Base-by-base conservation (phyloP, 805 yeast species). In the Kuraishia hungarica region DNA sequence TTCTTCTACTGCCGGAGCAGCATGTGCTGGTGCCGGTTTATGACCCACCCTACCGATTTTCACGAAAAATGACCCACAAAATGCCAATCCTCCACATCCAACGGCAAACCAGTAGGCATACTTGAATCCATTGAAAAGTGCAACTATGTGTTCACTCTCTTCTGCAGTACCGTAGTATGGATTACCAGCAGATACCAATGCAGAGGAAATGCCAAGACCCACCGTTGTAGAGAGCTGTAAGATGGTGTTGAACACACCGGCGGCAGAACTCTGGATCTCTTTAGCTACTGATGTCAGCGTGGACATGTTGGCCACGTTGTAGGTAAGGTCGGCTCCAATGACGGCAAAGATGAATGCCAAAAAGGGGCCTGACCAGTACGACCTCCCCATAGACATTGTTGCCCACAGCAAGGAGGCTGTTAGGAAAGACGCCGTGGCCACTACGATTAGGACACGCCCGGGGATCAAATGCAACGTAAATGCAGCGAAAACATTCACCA, bases 161-260 rank as follows among this genome's bases (percentile, higher is more conserved):
- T 59, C 56, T 1, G 62, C 13, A 1, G 66, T 61, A 22, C 75
- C 75, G 54, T 67, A 72, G 10, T 56, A 60, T 2, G 64, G 62
- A 54, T 67, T 65, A 39, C 62, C 66, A 2, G 76, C 62, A 19
- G 68, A 56, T 20, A 74, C 67, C 50, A 77, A 65, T 0, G 80
- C 73, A 19, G 74, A 64, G 1, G 76, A 65, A 1, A 76, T 58
- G 23, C 79, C 76, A 4, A 77, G 62, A 0, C 79, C 79, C 4
- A 78, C 65, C 2, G 78, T 64, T 0, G 73, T 66, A 48, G 77
- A 65, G 28, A 78, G 56, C 55, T 76, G 79, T 26, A 69, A 58
- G 43, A 72, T 64, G 0, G 81, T 78, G 57, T 75, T 78, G 59
- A 78, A 77, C 2, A 77, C 67, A 17, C 81, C 81, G 2, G 78